A percentile compares a stretch with the other conserved stretches of the same genome.
These are phyloP conservation scores for Bromus sterilis DNA, from an alignment of 176 grass and related monocot genomes.

Conservation along the genomic window DNA sequence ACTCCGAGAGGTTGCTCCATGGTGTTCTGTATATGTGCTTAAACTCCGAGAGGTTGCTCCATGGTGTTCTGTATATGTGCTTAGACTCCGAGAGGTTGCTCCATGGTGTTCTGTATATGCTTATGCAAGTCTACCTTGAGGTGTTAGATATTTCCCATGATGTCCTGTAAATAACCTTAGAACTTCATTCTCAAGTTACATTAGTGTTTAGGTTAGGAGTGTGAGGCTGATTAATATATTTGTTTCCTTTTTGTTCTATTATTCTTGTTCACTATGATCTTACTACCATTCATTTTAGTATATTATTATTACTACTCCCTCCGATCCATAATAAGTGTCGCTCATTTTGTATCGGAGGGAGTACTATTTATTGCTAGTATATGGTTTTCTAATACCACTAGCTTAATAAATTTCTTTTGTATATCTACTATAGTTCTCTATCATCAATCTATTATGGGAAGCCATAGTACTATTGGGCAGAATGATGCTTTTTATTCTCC, in stretches of 20 bases:
- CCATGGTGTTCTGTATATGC: background rate
- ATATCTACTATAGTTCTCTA: constrained; percentile 89
- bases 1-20: background rate
- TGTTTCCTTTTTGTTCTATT: background rate
- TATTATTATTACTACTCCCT: constrained; percentile 17
- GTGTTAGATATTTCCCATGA: background rate
- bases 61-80: background rate
- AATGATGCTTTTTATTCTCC: constrained; percentile 69
- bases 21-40: background rate
- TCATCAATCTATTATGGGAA: constrained; percentile 71
- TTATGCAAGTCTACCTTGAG: background rate
- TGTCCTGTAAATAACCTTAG: background rate
- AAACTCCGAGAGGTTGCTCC: background rate
- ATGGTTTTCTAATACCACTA: constrained; percentile 41
- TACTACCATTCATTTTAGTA: constrained; percentile 27
- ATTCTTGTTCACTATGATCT: constrained; percentile 4
- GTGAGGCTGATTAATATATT: background rate
- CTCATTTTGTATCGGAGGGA: no score
- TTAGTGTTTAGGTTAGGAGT: background rate
- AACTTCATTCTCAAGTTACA: background rate
- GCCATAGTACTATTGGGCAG: constrained; percentile 67
- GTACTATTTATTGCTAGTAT: constrained; percentile 35
- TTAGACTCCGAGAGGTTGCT: background rate
- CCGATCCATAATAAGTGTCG: no score
- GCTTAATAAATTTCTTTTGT: constrained; percentile 78